Evolutionary conservation across 768 basidiomycete genomes (phyloP).

Genomic region (Kondoa subrosea): DNA sequence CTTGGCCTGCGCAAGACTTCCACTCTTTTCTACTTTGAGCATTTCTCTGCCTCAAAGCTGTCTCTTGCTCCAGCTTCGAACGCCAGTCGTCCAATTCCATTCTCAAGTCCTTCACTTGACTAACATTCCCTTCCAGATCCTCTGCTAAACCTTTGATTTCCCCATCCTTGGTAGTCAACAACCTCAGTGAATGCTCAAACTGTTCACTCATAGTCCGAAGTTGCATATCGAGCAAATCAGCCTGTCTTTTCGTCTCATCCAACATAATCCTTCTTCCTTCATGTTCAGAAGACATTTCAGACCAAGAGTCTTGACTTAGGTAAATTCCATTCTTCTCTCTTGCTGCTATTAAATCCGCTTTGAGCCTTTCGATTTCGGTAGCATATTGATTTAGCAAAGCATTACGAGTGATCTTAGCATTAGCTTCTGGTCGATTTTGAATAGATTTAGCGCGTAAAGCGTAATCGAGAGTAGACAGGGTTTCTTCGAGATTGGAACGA

Average conservation of each 20-base stretch:
- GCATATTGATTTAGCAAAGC: conserved; percentile 85
- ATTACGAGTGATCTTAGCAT: conserved; percentile 82
- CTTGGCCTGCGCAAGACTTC: conserved; percentile 19
- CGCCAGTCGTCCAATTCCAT: conserved; percentile 46
- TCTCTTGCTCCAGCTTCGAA: conserved; percentile 57
- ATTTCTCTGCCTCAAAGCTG: conserved; percentile 57
- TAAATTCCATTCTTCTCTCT: conserved; percentile 93
- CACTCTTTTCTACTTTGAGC: conserved; percentile 35
- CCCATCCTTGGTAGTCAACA: conserved; percentile 56
- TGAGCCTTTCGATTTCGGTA: conserved; percentile 79
- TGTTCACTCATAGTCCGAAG: conserved; percentile 65
- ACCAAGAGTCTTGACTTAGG: conserved; percentile 81
- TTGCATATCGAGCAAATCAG: conserved; percentile 66
- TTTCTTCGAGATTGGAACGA: conserved; percentile 87
- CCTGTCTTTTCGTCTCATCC: conserved; percentile 64
- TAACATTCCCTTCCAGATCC: conserved; percentile 42
- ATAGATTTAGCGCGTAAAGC: conserved; percentile 90
- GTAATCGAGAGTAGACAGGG: conserved; percentile 84
- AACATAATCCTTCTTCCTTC: conserved; percentile 59
- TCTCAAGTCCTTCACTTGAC: conserved; percentile 42
- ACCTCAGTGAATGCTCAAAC: conserved; percentile 70
- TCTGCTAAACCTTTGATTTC: conserved; percentile 53
- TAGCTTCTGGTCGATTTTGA: conserved; percentile 83
- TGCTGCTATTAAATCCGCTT: conserved; percentile 68
- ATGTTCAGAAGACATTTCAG: conserved; percentile 58